phyloP scores from a whole-genome alignment of 495 filamentous ascomycete genomes.

The Hyaloscypha variabilis region DNA sequence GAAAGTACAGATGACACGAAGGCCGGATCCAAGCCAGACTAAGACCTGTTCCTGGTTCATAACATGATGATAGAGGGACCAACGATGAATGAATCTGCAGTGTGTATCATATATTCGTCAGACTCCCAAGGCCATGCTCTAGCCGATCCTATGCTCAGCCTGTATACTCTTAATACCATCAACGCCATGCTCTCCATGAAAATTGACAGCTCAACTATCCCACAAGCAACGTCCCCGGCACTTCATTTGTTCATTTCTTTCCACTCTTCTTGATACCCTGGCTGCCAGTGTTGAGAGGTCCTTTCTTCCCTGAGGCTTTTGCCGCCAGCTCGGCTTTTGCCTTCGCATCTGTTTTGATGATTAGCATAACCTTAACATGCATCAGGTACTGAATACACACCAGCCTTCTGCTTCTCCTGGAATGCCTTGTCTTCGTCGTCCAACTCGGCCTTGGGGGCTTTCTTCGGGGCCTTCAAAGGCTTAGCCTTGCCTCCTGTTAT shows the following conservation, averaged over 20 bases:
- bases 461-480: conserved; percentile 81
- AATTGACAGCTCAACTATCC: neutral
- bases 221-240: neutral
- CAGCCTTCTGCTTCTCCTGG: conserved; percentile 72
- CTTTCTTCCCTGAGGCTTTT: conserved; percentile 58
- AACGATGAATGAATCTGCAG: neutral
- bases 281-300: conserved; percentile 67
- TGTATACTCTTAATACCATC: conserved; percentile 10
- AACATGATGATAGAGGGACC: neutral
- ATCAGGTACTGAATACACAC: conserved; percentile 45
- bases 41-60: neutral
- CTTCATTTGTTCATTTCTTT: conserved; percentile 63
- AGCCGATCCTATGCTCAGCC: conserved; percentile 7
- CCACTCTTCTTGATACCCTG: conserved; percentile 92
- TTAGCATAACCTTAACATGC: conserved; percentile 3
- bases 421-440: conserved; percentile 79
- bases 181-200: conserved; percentile 26
- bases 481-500: conserved; percentile 78
- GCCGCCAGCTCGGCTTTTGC: conserved; percentile 74
- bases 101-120: conserved; percentile 9
- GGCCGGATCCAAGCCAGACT: neutral
- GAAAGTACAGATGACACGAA: neutral
- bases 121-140: neutral
- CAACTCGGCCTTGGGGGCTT: conserved; percentile 66
- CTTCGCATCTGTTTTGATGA: conserved; percentile 64